Evolutionary conservation across 768 basidiomycete species (phyloP).

Genomic region (Rhizopogon vesiculosus): DNA sequence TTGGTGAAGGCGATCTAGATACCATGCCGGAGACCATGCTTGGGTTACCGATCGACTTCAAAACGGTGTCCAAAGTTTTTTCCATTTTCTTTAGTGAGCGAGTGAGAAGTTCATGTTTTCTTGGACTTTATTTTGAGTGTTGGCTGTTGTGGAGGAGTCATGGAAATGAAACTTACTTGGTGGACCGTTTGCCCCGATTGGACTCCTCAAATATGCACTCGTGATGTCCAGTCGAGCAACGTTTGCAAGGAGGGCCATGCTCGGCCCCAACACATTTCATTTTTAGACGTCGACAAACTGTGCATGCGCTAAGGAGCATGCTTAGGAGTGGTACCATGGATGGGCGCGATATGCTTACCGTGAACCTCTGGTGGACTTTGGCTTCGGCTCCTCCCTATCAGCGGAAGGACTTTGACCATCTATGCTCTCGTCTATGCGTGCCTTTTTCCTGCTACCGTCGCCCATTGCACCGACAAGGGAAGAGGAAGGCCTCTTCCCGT

Average conservation of each 20-base stretch:
- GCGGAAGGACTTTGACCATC: conserved; percentile 47
- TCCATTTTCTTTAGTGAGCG: conserved; percentile 89
- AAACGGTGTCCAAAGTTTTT: conserved; percentile 85
- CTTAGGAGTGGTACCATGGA: conserved; percentile 6
- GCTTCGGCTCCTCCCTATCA: conserved; percentile 64
- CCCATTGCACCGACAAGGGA: conserved; percentile 32
- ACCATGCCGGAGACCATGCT: conserved; percentile 73
- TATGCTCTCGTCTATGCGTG: conserved; percentile 49
- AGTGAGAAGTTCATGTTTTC: conserved; percentile 81
- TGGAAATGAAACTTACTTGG: conserved; percentile 50
- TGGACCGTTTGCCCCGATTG: conserved; percentile 87
- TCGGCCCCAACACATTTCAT: conserved; percentile 94
- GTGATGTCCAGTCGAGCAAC: conserved; percentile 72
- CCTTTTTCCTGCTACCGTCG: conserved; percentile 50
- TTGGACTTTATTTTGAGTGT: conserved; percentile 33
- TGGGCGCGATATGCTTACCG: conserved; percentile 42
- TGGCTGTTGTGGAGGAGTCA: conserved; percentile 20
- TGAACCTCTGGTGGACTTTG: conserved; percentile 85
- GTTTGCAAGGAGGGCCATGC: conserved; percentile 87
- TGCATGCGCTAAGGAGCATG: conserved; percentile 64
- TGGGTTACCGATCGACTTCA: conserved; percentile 85
- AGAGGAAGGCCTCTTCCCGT: conserved; percentile 65
- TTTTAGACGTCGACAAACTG: conserved; percentile 86
- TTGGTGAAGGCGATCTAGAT: conserved; percentile 77
- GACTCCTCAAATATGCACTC: conserved; percentile 98